Evolutionary conservation across 2,329 filamentous ascomycete species (phyloP).

Genomic region (Paraphoma sp.): DNA sequence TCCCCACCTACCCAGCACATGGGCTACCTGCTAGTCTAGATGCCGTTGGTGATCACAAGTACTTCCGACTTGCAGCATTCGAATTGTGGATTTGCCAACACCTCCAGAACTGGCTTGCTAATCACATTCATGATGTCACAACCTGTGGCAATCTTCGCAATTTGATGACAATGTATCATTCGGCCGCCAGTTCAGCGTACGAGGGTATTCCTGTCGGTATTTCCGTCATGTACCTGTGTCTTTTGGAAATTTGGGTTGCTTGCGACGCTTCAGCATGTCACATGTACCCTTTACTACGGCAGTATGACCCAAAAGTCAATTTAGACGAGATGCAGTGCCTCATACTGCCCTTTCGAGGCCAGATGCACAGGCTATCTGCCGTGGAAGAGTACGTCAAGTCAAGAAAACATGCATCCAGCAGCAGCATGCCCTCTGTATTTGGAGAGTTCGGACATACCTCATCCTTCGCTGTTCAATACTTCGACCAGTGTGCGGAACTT

Average conservation of each 20-base stretch:
- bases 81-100: no score
- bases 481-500: no score
- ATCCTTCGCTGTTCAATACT: conserved; percentile 59
- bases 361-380: conserved; percentile 55
- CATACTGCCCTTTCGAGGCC: conserved; percentile 50
- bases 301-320: conserved; percentile 58
- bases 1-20: no score
- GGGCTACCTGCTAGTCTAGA: no score
- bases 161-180: conserved; percentile 25
- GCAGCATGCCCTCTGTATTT: conserved; percentile 46
- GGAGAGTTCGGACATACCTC: conserved; percentile 36
- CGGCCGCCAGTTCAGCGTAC: conserved; percentile 40
- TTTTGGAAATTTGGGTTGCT: conserved; percentile 66
- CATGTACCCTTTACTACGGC: conserved; percentile 49
- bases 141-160: conserved; percentile 5
- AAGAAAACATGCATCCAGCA: conserved; percentile 32
- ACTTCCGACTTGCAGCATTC: no score
- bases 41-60: no score
- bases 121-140: no score
- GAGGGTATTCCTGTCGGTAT: conserved; percentile 51
- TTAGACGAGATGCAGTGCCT: conserved; percentile 52
- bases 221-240: conserved; percentile 64
- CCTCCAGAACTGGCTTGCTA: no score
- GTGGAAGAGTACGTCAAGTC: conserved; percentile 58
- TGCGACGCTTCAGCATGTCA: conserved; percentile 57